phyloP scores from a whole-genome alignment of 164 flowering plant genomes.

The Hamamelis virginiana region DNA sequence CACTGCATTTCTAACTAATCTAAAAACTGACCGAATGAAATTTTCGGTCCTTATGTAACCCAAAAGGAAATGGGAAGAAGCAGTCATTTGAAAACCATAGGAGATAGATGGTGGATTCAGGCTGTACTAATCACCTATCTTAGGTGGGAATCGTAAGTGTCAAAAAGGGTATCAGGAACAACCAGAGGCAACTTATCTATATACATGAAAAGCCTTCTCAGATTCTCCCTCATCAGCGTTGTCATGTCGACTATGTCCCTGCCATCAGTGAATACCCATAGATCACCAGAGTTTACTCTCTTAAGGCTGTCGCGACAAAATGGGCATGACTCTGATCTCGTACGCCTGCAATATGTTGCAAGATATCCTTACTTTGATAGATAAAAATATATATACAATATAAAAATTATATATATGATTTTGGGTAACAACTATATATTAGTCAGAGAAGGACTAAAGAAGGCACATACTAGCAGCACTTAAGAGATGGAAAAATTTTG shows the following conservation, averaged over 20 bases:
- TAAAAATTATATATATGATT: no score
- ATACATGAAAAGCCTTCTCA: slow-evolving; percentile 67
- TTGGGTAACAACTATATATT: no score
- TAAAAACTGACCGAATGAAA: slow-evolving; percentile 7
- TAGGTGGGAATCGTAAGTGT: slow-evolving; percentile 56
- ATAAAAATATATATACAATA: no score
- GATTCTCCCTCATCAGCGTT: slow-evolving; percentile 62
- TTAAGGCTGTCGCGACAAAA: slow-evolving; percentile 80
- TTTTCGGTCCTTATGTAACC: slow-evolving; percentile 17
- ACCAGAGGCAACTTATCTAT: slow-evolving; percentile 74
- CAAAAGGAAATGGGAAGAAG: background rate
- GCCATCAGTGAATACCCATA: slow-evolving; percentile 69
- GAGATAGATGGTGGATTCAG: background rate
- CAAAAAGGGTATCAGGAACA: slow-evolving; percentile 55
- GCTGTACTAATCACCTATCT: slow-evolving; percentile 17
- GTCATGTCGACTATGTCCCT: slow-evolving; percentile 64
- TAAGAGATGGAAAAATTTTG: background rate
- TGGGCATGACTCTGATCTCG: slow-evolving; percentile 81
- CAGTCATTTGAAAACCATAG: slow-evolving; percentile 2
- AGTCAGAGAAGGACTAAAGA: background rate
- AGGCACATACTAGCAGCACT: background rate
- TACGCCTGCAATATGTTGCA: slow-evolving; percentile 47
- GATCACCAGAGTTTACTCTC: slow-evolving; percentile 77
- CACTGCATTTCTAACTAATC: slow-evolving; percentile 5
- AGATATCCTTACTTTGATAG: background rate